Conservation (phyloP, 163 green algal genomes). For the Dunaliella salina region DNA sequence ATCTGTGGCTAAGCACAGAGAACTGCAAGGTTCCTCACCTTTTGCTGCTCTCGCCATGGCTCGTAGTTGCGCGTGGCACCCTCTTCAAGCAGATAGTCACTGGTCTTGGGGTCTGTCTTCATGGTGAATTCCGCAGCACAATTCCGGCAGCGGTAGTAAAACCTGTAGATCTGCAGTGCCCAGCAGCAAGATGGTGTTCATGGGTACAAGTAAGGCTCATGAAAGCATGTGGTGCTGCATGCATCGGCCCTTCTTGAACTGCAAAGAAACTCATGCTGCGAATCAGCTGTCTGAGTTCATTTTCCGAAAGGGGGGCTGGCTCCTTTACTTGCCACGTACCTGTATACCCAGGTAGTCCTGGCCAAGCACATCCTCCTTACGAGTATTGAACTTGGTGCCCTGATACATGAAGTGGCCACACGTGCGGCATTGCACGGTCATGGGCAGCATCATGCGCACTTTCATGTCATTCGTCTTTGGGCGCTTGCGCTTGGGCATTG, state of each 20-base stretch:
- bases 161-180: slow-evolving; percentile 63
- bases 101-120: slow-evolving; percentile 87
- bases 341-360: slow-evolving; percentile 93
- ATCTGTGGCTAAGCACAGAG: no score
- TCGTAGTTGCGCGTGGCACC: slow-evolving; percentile 92
- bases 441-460: slow-evolving; percentile 96
- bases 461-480: slow-evolving; percentile 90
- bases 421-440: slow-evolving; percentile 92
- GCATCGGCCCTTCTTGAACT: neutral
- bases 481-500: slow-evolving; percentile 77
- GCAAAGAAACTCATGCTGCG: neutral
- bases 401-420: slow-evolving; percentile 98
- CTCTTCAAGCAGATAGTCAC: slow-evolving; percentile 62
- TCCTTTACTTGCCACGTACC: slow-evolving; percentile 22
- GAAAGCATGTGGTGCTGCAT: no score
- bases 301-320: neutral
- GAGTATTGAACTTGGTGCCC: slow-evolving; percentile 97
- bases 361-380: slow-evolving; percentile 88
- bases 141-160: slow-evolving; percentile 89
- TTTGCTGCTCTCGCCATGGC: slow-evolving; percentile 76
- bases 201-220: no score
- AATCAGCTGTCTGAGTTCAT: neutral
- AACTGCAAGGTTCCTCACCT: no score
- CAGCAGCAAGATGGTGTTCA: no score
- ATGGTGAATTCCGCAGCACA: slow-evolving; percentile 94